phyloP scores from a whole-genome alignment of 164 flowering plant species.

The Stephania japonica region DNA sequence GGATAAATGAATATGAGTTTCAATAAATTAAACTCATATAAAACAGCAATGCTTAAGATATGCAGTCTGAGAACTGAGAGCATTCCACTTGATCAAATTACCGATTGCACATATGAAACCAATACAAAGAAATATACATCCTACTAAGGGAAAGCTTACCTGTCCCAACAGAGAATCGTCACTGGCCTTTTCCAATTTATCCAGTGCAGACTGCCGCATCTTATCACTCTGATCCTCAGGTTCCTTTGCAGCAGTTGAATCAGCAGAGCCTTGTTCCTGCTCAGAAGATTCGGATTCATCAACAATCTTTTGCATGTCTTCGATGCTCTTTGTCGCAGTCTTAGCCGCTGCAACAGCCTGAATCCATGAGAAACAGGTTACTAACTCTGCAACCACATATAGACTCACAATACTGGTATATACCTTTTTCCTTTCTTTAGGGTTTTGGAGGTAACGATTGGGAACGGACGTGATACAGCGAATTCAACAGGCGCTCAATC shows the following conservation, averaged over 20 bases:
- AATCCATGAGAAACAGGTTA: constrained; percentile 9
- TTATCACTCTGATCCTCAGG: constrained; percentile 51
- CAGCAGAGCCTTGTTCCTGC: constrained; percentile 40
- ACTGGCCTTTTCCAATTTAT: constrained; percentile 84
- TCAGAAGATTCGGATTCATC: constrained; percentile 52
- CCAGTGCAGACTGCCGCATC: constrained; percentile 56
- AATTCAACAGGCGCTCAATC: too few relatives aligned
- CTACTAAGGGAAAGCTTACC: constrained; percentile 41
- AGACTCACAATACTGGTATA: neutral
- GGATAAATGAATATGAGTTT: neutral
- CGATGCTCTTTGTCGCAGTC: constrained; percentile 72
- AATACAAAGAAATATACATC: neutral
- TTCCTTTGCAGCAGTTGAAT: constrained; percentile 29
- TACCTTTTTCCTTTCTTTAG: neutral
- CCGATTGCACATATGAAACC: neutral
- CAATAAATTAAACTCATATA: neutral
- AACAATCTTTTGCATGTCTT: constrained; percentile 39
- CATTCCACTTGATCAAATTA: neutral
- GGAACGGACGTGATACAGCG: too few relatives aligned
- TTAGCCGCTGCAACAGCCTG: constrained; percentile 82
- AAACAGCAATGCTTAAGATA: neutral
- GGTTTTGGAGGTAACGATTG: neutral
- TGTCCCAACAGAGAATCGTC: constrained; percentile 85
- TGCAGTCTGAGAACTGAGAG: neutral
- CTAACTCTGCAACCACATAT: neutral